A percentile compares a stretch with the other conserved stretches of the same genome.
Evolutionary conservation across 169 alveolate genomes (phyloP).

Genomic region (Plasmodium reichenowi): DNA sequence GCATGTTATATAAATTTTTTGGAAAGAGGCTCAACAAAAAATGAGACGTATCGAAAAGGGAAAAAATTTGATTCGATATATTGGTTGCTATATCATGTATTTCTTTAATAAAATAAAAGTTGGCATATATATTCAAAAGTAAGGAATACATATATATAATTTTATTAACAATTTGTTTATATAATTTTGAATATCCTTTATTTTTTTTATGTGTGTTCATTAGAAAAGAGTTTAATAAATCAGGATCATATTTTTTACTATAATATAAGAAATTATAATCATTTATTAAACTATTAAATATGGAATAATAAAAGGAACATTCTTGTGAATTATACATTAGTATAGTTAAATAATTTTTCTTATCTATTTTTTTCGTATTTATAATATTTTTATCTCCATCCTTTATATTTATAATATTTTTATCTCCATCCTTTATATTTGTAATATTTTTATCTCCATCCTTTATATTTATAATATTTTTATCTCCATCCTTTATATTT

Average conservation of each 20-base stretch:
- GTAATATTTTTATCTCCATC: no score
- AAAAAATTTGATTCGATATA: conserved; percentile 52
- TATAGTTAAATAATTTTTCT: neutral
- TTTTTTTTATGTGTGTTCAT: neutral
- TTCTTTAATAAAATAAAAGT: conserved; percentile 24
- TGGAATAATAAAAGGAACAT: conserved; percentile 26
- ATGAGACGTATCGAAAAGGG: conserved; percentile 48
- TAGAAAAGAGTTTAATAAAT: no score
- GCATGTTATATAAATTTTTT: conserved; percentile 7
- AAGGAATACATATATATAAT: conserved; percentile 25
- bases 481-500: no score
- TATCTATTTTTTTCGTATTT: no score
- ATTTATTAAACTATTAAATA: conserved; percentile 28
- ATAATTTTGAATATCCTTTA: conserved; percentile 14
- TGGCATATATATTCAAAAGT: conserved; percentile 5
- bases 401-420: no score
- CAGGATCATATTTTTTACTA: neutral
- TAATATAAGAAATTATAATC: conserved; percentile 22
- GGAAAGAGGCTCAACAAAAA: conserved; percentile 21
- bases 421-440: no score
- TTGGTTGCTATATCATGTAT: conserved; percentile 7
- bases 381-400: no score
- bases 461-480: no score
- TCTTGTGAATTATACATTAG: neutral
- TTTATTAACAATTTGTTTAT: conserved; percentile 34